Conservation (phyloP, 495 filamentous ascomycete genomes). For the Talaromyces thailandensis region DNA sequence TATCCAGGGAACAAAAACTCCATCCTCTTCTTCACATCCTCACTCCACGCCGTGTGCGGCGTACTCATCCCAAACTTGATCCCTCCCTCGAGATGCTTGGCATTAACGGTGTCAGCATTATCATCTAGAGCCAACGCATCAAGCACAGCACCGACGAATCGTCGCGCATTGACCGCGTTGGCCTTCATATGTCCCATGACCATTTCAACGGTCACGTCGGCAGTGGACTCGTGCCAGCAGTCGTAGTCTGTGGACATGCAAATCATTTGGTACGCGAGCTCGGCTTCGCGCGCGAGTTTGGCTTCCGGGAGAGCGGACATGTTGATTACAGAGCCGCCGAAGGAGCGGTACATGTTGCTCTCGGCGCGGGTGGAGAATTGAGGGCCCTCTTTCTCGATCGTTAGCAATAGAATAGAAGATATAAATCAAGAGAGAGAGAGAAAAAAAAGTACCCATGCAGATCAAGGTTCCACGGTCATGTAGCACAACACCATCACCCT, state of each 20-base stretch:
- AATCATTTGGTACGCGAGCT: slow-evolving; percentile 95
- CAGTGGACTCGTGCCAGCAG: slow-evolving; percentile 74
- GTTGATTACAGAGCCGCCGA: slow-evolving; percentile 90
- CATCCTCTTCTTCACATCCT: slow-evolving; percentile 58
- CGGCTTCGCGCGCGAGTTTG: slow-evolving; percentile 91
- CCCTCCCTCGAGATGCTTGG: slow-evolving; percentile 47
- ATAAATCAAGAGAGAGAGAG: slow-evolving; percentile 1
- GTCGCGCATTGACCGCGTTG: slow-evolving; percentile 78
- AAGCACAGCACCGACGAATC: slow-evolving; percentile 77
- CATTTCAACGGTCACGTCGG: slow-evolving; percentile 87
- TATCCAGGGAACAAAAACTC: slow-evolving; percentile 66
- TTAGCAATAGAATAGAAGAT: not conserved
- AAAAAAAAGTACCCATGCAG: slow-evolving; percentile 67
- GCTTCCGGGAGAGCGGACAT: slow-evolving; percentile 96
- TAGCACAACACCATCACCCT: slow-evolving; percentile 67
- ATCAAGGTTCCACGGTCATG: slow-evolving; percentile 74
- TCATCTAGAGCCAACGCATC: slow-evolving; percentile 73
- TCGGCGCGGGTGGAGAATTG: slow-evolving; percentile 98
- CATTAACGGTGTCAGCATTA: slow-evolving; percentile 63
- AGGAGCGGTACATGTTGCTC: slow-evolving; percentile 84
- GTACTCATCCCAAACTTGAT: slow-evolving; percentile 63
- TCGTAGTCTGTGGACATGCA: slow-evolving; percentile 99
- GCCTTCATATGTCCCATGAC: slow-evolving; percentile 95
- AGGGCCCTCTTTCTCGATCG: slow-evolving; percentile 61
- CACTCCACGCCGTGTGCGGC: slow-evolving; percentile 49